Evolutionary conservation across 257 asterid genomes (phyloP).

Genomic region (Striga asiatica): DNA sequence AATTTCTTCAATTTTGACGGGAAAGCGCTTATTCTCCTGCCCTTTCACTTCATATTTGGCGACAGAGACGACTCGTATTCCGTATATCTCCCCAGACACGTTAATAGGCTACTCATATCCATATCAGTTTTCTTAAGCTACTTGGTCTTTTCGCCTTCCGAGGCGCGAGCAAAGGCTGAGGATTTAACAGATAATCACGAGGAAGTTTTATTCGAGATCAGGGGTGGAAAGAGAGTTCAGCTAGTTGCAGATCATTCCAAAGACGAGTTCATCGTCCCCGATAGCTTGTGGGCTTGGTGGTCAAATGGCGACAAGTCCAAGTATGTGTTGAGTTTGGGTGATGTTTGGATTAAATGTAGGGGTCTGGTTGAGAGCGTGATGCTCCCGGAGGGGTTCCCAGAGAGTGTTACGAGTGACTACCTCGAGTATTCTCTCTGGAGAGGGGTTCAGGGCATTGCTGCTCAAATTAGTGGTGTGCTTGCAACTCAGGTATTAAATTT

Average conservation of each 20-base stretch:
- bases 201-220: conserved; percentile 47
- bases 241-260: conserved; percentile 51
- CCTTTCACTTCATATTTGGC: conserved; percentile 14
- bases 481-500: conserved; percentile 67
- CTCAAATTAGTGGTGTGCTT: conserved; percentile 91
- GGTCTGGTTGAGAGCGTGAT: conserved; percentile 39
- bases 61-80: conserved; percentile 11
- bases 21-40: conserved; percentile 22
- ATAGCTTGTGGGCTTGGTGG: conserved; percentile 33
- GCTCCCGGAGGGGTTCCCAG: conserved; percentile 90
- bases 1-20: conserved; percentile 32
- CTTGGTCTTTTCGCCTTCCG: conserved; percentile 28
- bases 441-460: conserved; percentile 94
- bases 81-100: conserved; percentile 13
- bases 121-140: conserved; percentile 29
- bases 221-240: conserved; percentile 66
- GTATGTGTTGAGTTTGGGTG: conserved; percentile 16
- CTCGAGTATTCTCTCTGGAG: conserved; percentile 95
- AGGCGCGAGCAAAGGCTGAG: conserved; percentile 50
- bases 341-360: conserved; percentile 59
- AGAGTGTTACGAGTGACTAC: conserved; percentile 86
- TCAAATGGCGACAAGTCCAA: conserved; percentile 21
- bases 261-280: conserved; percentile 57
- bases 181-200: conserved; percentile 16
- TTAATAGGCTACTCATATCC: conserved; percentile 24